Evolutionary conservation across 495 filamentous ascomycete species (phyloP).

Genomic region (Bryoglossum gracile): DNA sequence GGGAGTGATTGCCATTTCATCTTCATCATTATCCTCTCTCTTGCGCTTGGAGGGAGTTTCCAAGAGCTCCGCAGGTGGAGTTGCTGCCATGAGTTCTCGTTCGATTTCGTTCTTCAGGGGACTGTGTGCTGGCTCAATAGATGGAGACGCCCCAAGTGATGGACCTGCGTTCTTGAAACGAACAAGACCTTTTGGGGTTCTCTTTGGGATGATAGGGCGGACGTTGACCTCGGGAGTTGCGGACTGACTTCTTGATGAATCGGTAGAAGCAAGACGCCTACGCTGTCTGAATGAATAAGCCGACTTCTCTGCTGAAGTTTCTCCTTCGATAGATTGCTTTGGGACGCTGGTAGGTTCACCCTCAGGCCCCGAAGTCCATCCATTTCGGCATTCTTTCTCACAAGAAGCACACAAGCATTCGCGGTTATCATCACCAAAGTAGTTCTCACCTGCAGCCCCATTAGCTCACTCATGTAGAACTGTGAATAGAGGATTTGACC

Average conservation of each 20-base stretch:
- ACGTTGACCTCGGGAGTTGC: conserved; percentile 24
- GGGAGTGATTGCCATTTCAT: conserved; percentile 1
- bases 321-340: conserved; percentile 23
- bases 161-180: conserved; percentile 16
- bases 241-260: conserved; percentile 19
- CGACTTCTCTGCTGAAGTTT: conserved; percentile 3
- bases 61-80: too few relatives aligned
- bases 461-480: too few relatives aligned
- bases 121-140: conserved; percentile 1
- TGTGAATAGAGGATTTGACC: too few relatives aligned
- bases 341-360: conserved; percentile 10
- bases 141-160: conserved; percentile 7
- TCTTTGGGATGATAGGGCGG: conserved; percentile 19
- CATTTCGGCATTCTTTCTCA: conserved; percentile 67
- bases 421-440: conserved; percentile 91
- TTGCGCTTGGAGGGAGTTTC: too few relatives aligned
- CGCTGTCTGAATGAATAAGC: conserved; percentile 21
- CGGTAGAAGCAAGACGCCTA: conserved; percentile 9
- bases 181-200: conserved; percentile 17
- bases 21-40: conserved; percentile 13
- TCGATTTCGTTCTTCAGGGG: conserved; percentile 13
- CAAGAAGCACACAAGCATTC: conserved; percentile 91
- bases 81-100: conserved; percentile 3
- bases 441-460: conserved; percentile 65
- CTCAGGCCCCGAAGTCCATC: conserved; percentile 53